Conservation (phyloP, 2,329 filamentous ascomycete species). For the Neofusicoccum sp. region DNA sequence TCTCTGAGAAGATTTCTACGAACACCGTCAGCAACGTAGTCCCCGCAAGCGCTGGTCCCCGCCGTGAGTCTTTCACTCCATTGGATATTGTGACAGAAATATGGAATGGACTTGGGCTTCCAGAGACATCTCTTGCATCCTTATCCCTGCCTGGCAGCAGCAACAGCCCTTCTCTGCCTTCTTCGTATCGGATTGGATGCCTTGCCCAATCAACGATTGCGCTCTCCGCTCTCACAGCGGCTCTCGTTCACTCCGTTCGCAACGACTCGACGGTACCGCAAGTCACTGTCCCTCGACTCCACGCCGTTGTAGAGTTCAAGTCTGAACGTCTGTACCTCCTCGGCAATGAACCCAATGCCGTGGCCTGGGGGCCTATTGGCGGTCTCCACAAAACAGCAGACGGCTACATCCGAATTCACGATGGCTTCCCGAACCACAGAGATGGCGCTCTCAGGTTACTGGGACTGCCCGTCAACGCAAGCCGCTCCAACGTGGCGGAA, state of each 20-base stretch:
- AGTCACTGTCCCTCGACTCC: slow-evolving; percentile 45
- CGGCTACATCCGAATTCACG: slow-evolving; percentile 56
- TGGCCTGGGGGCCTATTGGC: slow-evolving; percentile 46
- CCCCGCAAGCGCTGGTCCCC: too few relatives aligned
- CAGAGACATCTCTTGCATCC: background rate
- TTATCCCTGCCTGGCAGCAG: slow-evolving; percentile 22
- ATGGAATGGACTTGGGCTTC: background rate
- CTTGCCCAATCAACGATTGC: slow-evolving; percentile 55
- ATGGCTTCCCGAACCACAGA: slow-evolving; percentile 53
- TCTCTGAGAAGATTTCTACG: too few relatives aligned
- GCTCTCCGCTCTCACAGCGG: slow-evolving; percentile 51
- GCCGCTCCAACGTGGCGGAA: slow-evolving; percentile 40
- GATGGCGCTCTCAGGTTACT: slow-evolving; percentile 46
- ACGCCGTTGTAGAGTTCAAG: slow-evolving; percentile 54
- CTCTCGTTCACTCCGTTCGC: slow-evolving; percentile 44
- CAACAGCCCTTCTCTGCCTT: slow-evolving; percentile 39
- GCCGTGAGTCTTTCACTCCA: background rate
- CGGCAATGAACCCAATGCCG: slow-evolving; percentile 34
- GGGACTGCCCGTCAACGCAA: slow-evolving; percentile 34
- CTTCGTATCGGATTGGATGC: slow-evolving; percentile 55
- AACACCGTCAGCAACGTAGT: too few relatives aligned
- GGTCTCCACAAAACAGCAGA: slow-evolving; percentile 53
- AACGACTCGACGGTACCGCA: slow-evolving; percentile 30
- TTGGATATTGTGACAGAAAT: background rate
- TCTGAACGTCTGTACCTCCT: slow-evolving; percentile 53